Conservation (phyloP, 768 basidiomycete genomes). For the Lanmaoa rubissima region DNA sequence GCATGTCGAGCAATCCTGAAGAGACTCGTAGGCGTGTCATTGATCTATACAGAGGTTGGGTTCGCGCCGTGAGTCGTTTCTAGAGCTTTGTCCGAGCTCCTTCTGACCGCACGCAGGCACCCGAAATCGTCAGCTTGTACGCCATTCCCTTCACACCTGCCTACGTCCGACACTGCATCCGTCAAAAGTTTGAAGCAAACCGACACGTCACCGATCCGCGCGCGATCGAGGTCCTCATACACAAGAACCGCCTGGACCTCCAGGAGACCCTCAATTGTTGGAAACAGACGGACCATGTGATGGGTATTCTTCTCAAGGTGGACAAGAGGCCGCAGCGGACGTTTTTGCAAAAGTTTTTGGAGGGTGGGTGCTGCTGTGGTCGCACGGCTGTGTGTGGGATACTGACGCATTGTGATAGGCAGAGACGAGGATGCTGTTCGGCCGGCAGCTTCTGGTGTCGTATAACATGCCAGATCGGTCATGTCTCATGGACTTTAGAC, state of each 20-base stretch:
- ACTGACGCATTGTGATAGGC: slow-evolving; percentile 40
- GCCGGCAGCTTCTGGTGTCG: slow-evolving; percentile 58
- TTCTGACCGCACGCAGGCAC: slow-evolving; percentile 56
- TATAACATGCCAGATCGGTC: slow-evolving; percentile 13
- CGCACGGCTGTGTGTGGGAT: background rate
- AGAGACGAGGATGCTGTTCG: slow-evolving; percentile 70
- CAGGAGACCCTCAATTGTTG: slow-evolving; percentile 95
- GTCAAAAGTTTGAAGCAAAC: slow-evolving; percentile 86
- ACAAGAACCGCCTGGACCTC: slow-evolving; percentile 83
- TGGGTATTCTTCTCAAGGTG: slow-evolving; percentile 61
- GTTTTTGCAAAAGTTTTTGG: slow-evolving; percentile 83
- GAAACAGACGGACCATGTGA: slow-evolving; percentile 83
- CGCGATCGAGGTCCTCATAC: slow-evolving; percentile 80
- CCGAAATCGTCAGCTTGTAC: slow-evolving; percentile 82
- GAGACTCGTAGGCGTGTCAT: slow-evolving; percentile 69
- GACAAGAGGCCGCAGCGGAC: slow-evolving; percentile 48
- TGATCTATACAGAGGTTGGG: slow-evolving; percentile 90
- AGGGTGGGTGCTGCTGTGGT: slow-evolving; percentile 51
- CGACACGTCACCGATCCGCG: slow-evolving; percentile 76
- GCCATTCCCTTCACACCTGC: slow-evolving; percentile 77
- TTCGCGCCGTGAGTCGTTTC: slow-evolving; percentile 69
- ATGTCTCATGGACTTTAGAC: slow-evolving; percentile 3
- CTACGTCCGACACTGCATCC: slow-evolving; percentile 75
- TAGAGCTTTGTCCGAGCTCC: background rate
- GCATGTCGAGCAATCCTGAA: slow-evolving; percentile 51